Base-by-base conservation (phyloP, 768 basidiomycete genomes). In the Pleurotus citrinopileatus region DNA sequence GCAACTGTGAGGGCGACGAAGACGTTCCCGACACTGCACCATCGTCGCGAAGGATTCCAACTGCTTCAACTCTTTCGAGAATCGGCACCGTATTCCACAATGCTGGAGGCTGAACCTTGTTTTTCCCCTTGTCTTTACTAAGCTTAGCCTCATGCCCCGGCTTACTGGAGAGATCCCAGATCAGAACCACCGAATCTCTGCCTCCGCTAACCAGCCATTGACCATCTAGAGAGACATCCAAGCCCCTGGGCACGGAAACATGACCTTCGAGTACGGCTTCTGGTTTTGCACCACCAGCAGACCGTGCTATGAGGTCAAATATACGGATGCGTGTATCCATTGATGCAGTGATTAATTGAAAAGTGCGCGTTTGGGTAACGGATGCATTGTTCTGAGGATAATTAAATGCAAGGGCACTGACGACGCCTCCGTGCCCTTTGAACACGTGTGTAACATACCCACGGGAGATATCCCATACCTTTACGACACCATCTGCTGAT, bases 371-470 rank as follows among this genome's bases (percentile, higher is more conserved):
- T 52, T 73, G 73, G 36, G 60, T 67, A 25, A 77, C 70, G 28
- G 72, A 73, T 6, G 82, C 80, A 2, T 77, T 73, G 57, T 88
- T 80, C 56, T 75, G 80, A 19, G 86, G 86, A 61, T 87, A 91
- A 67, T 87, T 89, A 72, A 95, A 99, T 22, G 80, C 73, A 56
- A 98, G 73, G 13, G 96, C 94, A 60, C 89, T 91, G 66, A 99
- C 87, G 56, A 97, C 91, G n/a, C 97, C 97, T 3, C 95, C 97
- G 65, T 98, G 97, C 2, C 95, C 96, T 63, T 89, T 90, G 78
- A 96, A 94, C 10, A 94, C 79, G 67, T 99, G 97, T 0, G 97
- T 99, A 27, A 91, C 83, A 65, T 87, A 94, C 28, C 94, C 95
- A 22, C 86, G 86, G 3, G 77, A 70, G 42, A 94, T 84, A 66